Evolutionary conservation across 306 rosid species (phyloP), one percentile per base, ranked within the genome.

Genomic region (Phaseolus lunatus): DNA sequence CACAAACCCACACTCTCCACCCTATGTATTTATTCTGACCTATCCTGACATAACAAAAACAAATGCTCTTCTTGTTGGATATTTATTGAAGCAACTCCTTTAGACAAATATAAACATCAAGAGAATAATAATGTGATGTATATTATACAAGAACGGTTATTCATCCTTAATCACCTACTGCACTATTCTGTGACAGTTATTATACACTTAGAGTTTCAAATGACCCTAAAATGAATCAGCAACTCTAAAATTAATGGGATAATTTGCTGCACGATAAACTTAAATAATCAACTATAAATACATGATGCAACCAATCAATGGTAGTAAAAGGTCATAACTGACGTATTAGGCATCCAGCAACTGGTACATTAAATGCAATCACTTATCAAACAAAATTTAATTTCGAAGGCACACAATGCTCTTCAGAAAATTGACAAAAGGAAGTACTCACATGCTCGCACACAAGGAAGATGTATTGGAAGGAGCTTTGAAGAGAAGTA

Each of bases 91-190:
- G 67, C 16, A 72, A 64, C 47, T 41, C 57, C 20, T 54, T 26
- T 10, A 67, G 75, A 73, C 61, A 73, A 37, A n/a, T 19, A 43
- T 33, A 80, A 61, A 74, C 64, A 18, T 13, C 53, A 52, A 19
- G 61, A 73, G 67, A 58, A 70, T 23, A 37, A 29, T 8, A 37
- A 10, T 37, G 7, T 33, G 39, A 33, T 33, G 6, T 33, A 33
- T 33, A 33, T 33, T 37, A 37, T 37, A 6, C 50, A 45, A 43
- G 54, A 54, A 69, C 59, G 23, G 14, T 50, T 26, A 33, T 15
- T 35, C 23, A 73, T 16, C 43, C 20, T 7, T 35, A 24, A 24
- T 77, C 23, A 29, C 19, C 7, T 53, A 26, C 47, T 63, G 18
- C 47, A 24, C 50, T 45, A 59, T 6, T 48, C 23, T 11, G 39